These are phyloP conservation scores for Kazachstania psychrophila DNA, from an alignment of 805 yeast species.

Conservation along the genomic window DNA sequence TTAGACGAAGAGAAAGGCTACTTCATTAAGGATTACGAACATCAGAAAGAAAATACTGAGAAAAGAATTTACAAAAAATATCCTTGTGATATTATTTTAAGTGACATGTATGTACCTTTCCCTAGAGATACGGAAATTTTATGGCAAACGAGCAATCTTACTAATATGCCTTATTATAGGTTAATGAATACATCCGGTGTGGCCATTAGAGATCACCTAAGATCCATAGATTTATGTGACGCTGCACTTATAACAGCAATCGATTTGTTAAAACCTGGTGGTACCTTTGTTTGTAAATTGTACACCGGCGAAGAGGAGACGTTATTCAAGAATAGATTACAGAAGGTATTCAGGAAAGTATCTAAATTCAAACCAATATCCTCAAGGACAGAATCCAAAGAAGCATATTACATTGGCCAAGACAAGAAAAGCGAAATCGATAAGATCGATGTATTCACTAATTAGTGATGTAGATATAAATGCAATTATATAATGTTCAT, in stretches of 20 bases:
- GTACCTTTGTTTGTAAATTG: conserved; percentile 72
- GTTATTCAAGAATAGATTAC: conserved; percentile 49
- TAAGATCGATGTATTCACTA: conserved; percentile 37
- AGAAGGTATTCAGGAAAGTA: conserved; percentile 52
- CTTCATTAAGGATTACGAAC: conserved; percentile 20
- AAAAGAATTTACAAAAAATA: conserved; percentile 15
- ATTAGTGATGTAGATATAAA: too few species aligned
- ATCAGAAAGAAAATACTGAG: background rate
- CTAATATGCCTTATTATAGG: conserved; percentile 79
- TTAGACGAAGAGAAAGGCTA: conserved; percentile 10
- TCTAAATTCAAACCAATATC: conserved; percentile 71
- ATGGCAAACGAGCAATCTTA: conserved; percentile 40
- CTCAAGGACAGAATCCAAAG: conserved; percentile 69
- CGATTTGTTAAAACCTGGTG: conserved; percentile 59
- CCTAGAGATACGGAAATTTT: conserved; percentile 29
- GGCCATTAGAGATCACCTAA: conserved; percentile 68
- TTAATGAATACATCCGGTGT: conserved; percentile 88
- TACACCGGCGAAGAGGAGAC: conserved; percentile 76
- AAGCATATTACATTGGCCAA: conserved; percentile 70
- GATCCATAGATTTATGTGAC: conserved; percentile 81
- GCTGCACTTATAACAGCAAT: conserved; percentile 77
- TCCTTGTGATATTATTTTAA: conserved; percentile 58
- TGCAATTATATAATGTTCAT: too few species aligned
- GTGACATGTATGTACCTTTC: conserved; percentile 76
- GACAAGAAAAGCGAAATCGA: conserved; percentile 36